These are phyloP conservation scores for Chlamydomonas schloesseri DNA, from an alignment of 139 green algal genomes.

Conservation along the genomic window DNA sequence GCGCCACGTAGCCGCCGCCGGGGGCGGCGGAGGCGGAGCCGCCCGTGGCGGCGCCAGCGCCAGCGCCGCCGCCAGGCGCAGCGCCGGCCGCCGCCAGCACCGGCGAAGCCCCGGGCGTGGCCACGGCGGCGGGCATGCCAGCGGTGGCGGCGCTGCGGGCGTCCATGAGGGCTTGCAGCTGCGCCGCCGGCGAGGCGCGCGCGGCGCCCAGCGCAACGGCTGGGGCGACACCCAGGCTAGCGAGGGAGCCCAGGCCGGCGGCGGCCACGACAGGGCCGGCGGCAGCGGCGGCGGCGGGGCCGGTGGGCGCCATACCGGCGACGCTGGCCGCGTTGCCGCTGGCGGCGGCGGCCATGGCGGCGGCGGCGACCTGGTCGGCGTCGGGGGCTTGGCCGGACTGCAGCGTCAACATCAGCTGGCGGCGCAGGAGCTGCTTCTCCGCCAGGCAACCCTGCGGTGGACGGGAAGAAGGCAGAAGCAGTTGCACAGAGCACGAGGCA, in stretches of 20 bases:
- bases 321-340: background rate
- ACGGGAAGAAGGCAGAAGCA: background rate
- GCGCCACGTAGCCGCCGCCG: background rate
- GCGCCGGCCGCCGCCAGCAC: background rate
- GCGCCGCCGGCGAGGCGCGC: background rate
- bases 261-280: background rate
- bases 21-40: background rate
- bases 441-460: slow-evolving; percentile 19
- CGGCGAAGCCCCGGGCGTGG: background rate
- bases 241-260: background rate
- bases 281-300: background rate
- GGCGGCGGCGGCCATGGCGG: background rate
- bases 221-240: too few species aligned
- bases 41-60: too few species aligned
- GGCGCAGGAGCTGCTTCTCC: slow-evolving; percentile 35
- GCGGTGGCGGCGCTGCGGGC: slow-evolving; percentile 1
- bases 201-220: background rate
- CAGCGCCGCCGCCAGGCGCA: background rate
- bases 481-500: background rate
- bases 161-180: slow-evolving; percentile 21
- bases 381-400: background rate
- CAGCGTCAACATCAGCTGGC: slow-evolving; percentile 33
- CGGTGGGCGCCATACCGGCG: background rate
- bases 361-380: background rate
- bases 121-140: background rate